Percentiles rank a stretch among this genome's conserved stretches.
These are phyloP conservation scores for Suillus lakei DNA, from an alignment of 768 basidiomycete genomes.

Conservation along the genomic window DNA sequence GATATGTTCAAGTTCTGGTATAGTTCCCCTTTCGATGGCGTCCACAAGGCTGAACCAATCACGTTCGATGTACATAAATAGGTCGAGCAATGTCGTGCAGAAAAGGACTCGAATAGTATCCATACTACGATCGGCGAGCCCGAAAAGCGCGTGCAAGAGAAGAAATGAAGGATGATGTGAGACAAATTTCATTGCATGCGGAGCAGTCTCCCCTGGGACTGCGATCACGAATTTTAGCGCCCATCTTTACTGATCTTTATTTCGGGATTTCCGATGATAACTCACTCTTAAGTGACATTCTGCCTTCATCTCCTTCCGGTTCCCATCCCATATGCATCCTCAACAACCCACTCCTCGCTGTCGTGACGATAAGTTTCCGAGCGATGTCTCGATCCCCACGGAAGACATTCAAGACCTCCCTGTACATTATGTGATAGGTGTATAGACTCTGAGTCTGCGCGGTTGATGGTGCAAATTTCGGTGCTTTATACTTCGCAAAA, in stretches of 20 bases:
- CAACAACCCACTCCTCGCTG: background rate
- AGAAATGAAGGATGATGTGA: slow-evolving; percentile 20
- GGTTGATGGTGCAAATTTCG: too few relatives aligned
- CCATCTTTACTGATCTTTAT: background rate
- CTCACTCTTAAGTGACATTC: slow-evolving; percentile 8
- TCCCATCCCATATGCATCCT: slow-evolving; percentile 19
- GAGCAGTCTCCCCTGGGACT: slow-evolving; percentile 17
- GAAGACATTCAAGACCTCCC: background rate
- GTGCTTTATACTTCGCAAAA: slow-evolving; percentile 10
- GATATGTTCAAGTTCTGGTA: slow-evolving; percentile 24
- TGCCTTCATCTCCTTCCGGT: slow-evolving; percentile 15
- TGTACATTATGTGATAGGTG: background rate
- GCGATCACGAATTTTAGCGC: background rate
- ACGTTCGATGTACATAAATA: slow-evolving; percentile 27
- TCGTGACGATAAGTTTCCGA: slow-evolving; percentile 15
- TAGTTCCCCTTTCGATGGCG: slow-evolving; percentile 20
- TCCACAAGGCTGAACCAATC: slow-evolving; percentile 25
- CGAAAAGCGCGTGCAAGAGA: slow-evolving; percentile 22
- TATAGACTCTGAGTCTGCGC: background rate
- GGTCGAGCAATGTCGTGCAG: slow-evolving; percentile 23
- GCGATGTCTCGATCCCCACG: background rate
- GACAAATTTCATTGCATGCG: slow-evolving; percentile 17
- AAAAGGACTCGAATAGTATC: slow-evolving; percentile 24
- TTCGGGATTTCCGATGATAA: too few relatives aligned
- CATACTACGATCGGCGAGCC: slow-evolving; percentile 13